phyloP scores from a whole-genome alignment of 2,329 filamentous ascomycete species.

The Grosmannia serpens region DNA sequence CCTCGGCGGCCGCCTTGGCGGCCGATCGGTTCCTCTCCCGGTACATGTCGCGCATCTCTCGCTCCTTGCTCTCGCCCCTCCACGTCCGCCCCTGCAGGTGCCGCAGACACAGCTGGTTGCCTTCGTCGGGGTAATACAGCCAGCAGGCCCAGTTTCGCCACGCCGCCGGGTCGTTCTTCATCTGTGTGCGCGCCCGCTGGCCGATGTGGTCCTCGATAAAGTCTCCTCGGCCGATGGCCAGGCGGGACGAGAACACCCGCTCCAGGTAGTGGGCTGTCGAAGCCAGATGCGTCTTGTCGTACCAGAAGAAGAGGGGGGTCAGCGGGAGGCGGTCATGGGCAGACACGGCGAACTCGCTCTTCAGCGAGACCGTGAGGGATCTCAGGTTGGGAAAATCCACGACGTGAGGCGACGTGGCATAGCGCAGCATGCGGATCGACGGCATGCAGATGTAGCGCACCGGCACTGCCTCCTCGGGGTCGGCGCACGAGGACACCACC shows the following conservation, averaged over 20 bases:
- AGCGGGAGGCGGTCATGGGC: constrained; percentile 24
- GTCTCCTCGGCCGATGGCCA: constrained; percentile 37
- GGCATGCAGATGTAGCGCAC: constrained; percentile 43
- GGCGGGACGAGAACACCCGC: constrained; percentile 35
- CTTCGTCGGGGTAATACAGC: constrained; percentile 38
- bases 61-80: constrained; percentile 26
- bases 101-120: constrained; percentile 32
- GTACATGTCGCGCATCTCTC: constrained; percentile 8
- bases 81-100: constrained; percentile 41
- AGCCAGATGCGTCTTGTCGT: constrained; percentile 44
- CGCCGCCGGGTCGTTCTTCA: constrained; percentile 37
- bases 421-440: constrained; percentile 38
- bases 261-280: constrained; percentile 36
- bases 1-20: constrained; percentile 1
- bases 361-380: constrained; percentile 28
- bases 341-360: constrained; percentile 23
- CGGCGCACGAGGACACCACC: background rate
- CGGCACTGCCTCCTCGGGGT: background rate
- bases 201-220: constrained; percentile 48
- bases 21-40: constrained; percentile 6
- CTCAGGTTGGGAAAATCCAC: constrained; percentile 28
- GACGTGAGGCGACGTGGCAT: constrained; percentile 36
- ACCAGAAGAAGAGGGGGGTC: constrained; percentile 47
- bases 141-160: constrained; percentile 44
- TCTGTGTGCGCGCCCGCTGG: constrained; percentile 41